Base-by-base conservation (phyloP, 192 early-diverging fungal genomes). In the Coemansia sp. region DNA sequence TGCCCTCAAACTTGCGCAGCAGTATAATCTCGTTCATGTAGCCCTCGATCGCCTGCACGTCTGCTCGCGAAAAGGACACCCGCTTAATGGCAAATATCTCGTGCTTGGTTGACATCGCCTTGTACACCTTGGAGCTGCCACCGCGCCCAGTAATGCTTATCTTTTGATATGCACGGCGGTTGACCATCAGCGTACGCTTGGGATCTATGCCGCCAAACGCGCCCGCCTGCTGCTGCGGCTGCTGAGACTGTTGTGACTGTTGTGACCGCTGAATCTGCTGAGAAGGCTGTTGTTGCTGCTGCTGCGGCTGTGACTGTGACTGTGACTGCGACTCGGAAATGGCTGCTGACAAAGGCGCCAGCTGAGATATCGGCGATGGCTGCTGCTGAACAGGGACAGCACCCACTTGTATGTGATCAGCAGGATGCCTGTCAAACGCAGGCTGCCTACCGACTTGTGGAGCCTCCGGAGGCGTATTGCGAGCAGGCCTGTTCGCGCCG, bases 121-220 rank as follows among this genome's bases (percentile, higher is more conserved):
- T 94, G 82, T 87, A 96, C 10, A 98, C 95, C 75, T 91, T 95
- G 57, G 88, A 89, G 46, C 85, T 91, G 30, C 93, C 95, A 20
- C 95, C 95, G 11, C 86, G 82, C 1, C 95, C 95, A 9, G 94
- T 86, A 19, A 83, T 65, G 45, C 71, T 69, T 10, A 87, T 58
- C 20, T 82, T 77, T 19, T 73, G 72, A 62, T 85, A 85, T 27
- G 65, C 47, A 1, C 69, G 61, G 9, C 82, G 64, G 25, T 85
- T 84, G 20, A 87, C 71, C 3, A 69, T 7, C 9, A 79, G 58
- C 27, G 50, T 58, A 20, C 76, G 72, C 56, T 83, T 78, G 11
- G 81, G 63, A 32, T 81, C 72, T 22, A 71, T 57, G 56, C 61
- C 49, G 39, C 24, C 54, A 24, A 13, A 48, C 16, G 10, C 39